Base-by-base conservation (phyloP, 1,284 basidiomycete genomes). In the Sanghuangporus weigelae region DNA sequence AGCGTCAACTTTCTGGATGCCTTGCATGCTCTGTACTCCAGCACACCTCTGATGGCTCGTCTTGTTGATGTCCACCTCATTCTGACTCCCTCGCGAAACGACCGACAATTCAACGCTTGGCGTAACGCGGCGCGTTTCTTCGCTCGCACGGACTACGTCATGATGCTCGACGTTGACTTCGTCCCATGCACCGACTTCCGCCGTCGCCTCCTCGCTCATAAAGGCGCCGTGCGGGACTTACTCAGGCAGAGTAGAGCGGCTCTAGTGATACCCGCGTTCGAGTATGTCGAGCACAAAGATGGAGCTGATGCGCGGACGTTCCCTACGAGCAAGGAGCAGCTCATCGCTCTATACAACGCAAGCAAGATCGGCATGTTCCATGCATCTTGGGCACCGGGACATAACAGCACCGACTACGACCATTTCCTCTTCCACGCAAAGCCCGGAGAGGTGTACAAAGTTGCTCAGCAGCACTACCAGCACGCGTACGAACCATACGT, bases 81-180 rank as follows among this genome's bases (percentile, higher is more conserved):
- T 39, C 81, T 95, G 68, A 92, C 93, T 62, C 82, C 86, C 2
- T 92, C 91, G 64, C 63, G 73, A 62, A 73, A 76, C 69, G 86
- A 89, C 66, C 81, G 91, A 3, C 85, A 93, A 71, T 89, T 95
- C 78, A 94, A 94, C 74, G 85, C 90, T 46, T 94, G 92, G 90
- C 81, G 93, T 48, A 94, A 94, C 71, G 82, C 86, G 40, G 92
- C 92, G 11, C 83, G 92, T 49, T 78, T 92, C 60, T 91, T 92
- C 70, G 87, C 91, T 1, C 81, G 90, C 12, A 93, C 92, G 5
- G 83, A 89, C 66, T 92, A 84, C 69, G 83, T 93, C 59, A 90
- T 94, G 86, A 91, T 93, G 86, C 84, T 95, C 60, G 92, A 94
- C 73, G 87, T 93, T 65, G 92, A 94, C 72, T 94, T 95, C 73